Conservation (phyloP, 257 asterid genomes). For the Coffea eugenioides region DNA sequence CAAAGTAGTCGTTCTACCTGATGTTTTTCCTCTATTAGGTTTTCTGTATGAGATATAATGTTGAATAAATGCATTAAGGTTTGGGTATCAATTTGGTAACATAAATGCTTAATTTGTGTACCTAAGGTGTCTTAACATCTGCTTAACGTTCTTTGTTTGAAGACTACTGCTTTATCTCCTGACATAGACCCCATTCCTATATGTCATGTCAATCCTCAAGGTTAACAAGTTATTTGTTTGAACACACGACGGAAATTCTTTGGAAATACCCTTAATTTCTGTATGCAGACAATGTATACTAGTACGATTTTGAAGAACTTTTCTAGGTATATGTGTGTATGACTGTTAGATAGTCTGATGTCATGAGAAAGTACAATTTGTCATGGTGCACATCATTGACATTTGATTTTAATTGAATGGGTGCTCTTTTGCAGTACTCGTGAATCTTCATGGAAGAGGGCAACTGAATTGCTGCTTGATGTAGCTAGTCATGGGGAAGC, state of each 20-base stretch:
- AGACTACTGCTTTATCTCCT: not conserved
- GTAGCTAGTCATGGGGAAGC: constrained; percentile 94
- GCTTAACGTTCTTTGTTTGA: not conserved
- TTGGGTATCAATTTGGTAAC: not conserved
- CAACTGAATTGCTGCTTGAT: constrained; percentile 84
- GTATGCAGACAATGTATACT: not conserved
- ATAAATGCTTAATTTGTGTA: not conserved
- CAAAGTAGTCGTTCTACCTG: not conserved
- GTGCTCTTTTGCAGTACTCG: constrained; percentile 47
- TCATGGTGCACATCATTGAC: not conserved
- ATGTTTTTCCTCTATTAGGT: not conserved
- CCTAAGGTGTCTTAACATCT: not conserved
- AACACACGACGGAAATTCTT: not conserved
- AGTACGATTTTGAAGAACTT: not conserved
- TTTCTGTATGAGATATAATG: not conserved
- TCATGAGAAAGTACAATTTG: not conserved
- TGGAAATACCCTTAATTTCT: not conserved
- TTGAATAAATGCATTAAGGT: not conserved
- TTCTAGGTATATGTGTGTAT: not conserved
- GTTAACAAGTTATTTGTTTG: not conserved
- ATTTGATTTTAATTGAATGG: constrained; percentile 14
- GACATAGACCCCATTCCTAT: not conserved
- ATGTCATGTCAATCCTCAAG: not conserved
- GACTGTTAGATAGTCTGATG: too few relatives aligned
- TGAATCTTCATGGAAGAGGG: constrained; percentile 77